Base-by-base conservation (phyloP, 2,329 filamentous ascomycete species). In the Trichoderma atrobrunneum region DNA sequence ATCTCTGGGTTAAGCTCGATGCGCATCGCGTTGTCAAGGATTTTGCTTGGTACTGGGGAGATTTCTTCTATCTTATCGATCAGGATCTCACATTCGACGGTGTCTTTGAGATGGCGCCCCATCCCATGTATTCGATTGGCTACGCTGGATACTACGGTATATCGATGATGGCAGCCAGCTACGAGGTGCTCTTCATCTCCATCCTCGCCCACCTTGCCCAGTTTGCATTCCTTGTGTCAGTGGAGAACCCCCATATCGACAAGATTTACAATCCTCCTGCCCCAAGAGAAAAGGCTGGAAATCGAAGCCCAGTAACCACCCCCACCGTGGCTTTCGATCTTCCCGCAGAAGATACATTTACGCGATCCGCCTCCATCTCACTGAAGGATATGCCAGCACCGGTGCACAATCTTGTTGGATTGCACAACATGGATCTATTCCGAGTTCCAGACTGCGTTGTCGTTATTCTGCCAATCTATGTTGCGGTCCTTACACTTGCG, bases 41-140 rank as follows among this genome's bases (percentile, higher is more conserved):
- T 83, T 99, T 95, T 84, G 96, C 96, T 32, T 99, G 96, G 96
- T 99, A 98, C 83, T 99, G 96, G 96, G 96, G 96, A 74, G 96
- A 99, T 82, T 98, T 98, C 84, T 99, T 98, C 87, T 99, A 94
- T 83, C 91, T 99, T 79, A 93, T 99, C 81, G 96, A 99, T 82
- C 95, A 98, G 84, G 94, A 97, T 79, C 87, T 99, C 80, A 98
- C 95, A 64, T 99, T 99, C 81, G 96, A 99, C 80, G 96, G 96
- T 71, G 96, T 99, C 74, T 99, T 98, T 80, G 96, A 99, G 84
- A 97, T 99, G 91, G 96, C 96, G 24, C 96, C 96, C 36, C 96
- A 98, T 80, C 95, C 95, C 74, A 98, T 98, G 95, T 98, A 98
- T 84, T 97, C 95, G 70, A 95, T 98, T 78, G 96, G 96, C 51